A percentile compares a stretch with the other conserved stretches of the same genome.
These are phyloP conservation scores for Fomitopsis betulina DNA, from an alignment of 1,284 basidiomycete genomes.

Conservation along the genomic window DNA sequence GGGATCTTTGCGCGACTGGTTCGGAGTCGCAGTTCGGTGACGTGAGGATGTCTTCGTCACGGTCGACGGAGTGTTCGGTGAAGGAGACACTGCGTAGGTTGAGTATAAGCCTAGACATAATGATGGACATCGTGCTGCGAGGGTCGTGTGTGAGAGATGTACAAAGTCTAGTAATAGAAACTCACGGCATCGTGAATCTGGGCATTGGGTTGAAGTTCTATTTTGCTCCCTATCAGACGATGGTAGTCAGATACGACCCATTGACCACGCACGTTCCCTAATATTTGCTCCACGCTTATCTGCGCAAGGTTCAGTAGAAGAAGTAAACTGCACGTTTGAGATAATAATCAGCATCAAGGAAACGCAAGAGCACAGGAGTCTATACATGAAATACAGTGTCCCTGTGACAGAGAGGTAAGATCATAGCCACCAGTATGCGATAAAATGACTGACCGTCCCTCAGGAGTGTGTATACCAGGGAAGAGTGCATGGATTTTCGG, in stretches of 20 bases:
- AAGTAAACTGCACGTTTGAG: neutral
- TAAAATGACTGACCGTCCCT: neutral
- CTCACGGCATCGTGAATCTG: neutral
- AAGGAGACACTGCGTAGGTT: neutral
- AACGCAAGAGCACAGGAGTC: neutral
- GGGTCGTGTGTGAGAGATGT: neutral
- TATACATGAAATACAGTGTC: neutral
- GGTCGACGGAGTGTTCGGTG: too few relatives aligned
- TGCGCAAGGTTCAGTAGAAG: neutral
- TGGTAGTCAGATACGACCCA: too few relatives aligned
- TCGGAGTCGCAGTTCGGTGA: too few relatives aligned
- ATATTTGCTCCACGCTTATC: neutral
- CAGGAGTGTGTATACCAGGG: neutral
- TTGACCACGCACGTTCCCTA: neutral
- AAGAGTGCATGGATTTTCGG: neutral
- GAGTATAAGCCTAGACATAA: neutral
- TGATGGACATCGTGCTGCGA: neutral
- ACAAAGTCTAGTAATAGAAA: neutral
- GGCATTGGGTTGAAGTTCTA: neutral
- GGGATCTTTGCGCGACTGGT: too few relatives aligned
- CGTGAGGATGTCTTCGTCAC: too few relatives aligned
- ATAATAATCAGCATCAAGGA: neutral
- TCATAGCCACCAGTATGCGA: neutral
- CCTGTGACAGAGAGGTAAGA: neutral
- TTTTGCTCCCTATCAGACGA: neutral